phyloP scores from a whole-genome alignment of 1,284 basidiomycete species.

The Fomitopsis schrenkii region DNA sequence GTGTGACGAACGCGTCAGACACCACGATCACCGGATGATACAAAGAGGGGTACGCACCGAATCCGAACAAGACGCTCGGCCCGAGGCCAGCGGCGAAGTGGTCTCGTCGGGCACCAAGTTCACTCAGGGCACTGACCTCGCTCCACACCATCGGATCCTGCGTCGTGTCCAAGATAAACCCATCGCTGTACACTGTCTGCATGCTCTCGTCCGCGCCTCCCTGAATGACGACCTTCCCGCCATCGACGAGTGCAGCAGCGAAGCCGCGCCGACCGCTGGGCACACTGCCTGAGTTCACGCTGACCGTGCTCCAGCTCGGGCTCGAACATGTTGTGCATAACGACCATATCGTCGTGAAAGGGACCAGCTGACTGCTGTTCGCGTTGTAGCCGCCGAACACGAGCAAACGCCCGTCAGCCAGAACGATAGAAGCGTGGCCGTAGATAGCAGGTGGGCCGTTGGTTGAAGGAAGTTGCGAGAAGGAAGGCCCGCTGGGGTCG shows the following conservation, averaged over 20 bases:
- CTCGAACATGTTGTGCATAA: conserved; percentile 54
- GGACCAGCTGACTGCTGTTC: conserved; percentile 42
- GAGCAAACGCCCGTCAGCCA: conserved; percentile 66
- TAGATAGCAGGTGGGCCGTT: conserved; percentile 63
- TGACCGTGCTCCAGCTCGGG: conserved; percentile 48
- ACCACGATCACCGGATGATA: background rate
- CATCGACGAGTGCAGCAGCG: conserved; percentile 50
- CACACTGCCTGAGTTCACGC: conserved; percentile 34
- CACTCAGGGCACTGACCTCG: conserved; percentile 43
- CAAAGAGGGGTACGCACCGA: conserved; percentile 50
- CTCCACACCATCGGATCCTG: conserved; percentile 56
- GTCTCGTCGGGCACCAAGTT: conserved; percentile 62
- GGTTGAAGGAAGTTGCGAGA: conserved; percentile 49
- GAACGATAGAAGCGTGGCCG: conserved; percentile 66
- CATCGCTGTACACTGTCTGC: conserved; percentile 58
- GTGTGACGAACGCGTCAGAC: conserved; percentile 3
- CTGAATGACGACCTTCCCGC: conserved; percentile 64
- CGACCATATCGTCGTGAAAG: conserved; percentile 58
- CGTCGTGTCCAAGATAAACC: conserved; percentile 69
- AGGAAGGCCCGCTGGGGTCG: conserved; percentile 45
- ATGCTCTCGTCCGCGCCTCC: conserved; percentile 68
- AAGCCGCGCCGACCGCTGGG: conserved; percentile 70
- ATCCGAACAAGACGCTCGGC: conserved; percentile 67
- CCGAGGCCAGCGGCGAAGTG: conserved; percentile 67
- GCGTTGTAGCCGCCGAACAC: conserved; percentile 72